phyloP scores from a whole-genome alignment of 495 filamentous ascomycete genomes.

The Penicillium roqueforti region DNA sequence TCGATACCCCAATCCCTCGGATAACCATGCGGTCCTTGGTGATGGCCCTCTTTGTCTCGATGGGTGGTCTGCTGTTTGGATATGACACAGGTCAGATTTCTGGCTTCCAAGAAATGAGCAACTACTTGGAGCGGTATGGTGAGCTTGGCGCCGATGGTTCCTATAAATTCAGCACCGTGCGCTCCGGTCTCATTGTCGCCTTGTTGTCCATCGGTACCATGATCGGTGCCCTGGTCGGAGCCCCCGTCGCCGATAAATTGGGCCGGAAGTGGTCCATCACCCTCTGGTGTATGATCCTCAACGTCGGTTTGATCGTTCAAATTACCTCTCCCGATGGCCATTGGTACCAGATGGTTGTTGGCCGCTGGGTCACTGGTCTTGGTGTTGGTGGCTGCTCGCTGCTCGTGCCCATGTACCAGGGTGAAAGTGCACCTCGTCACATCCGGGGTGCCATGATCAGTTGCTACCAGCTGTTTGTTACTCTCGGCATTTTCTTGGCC shows the following conservation, averaged over 20 bases:
- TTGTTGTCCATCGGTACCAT: constrained; percentile 63
- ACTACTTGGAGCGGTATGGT: constrained; percentile 46
- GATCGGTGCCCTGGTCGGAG: constrained; percentile 59
- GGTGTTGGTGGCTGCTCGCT: constrained; percentile 69
- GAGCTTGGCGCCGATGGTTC: constrained; percentile 21
- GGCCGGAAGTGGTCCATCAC: constrained; percentile 53
- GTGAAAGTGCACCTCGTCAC: constrained; percentile 61
- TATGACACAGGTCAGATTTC: constrained; percentile 52
- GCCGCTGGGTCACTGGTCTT: constrained; percentile 58
- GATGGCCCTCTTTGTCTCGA: constrained; percentile 55
- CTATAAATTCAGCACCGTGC: constrained; percentile 46
- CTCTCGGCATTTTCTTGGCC: constrained; percentile 76
- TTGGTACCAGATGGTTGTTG: constrained; percentile 54
- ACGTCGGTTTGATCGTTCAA: constrained; percentile 63
- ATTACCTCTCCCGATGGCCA: constrained; percentile 50
- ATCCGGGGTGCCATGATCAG: constrained; percentile 64
- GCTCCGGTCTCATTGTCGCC: constrained; percentile 52
- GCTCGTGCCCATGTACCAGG: constrained; percentile 69
- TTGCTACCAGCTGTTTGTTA: constrained; percentile 85
- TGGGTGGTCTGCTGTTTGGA: constrained; percentile 64
- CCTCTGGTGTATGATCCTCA: constrained; percentile 57
- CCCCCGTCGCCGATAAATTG: constrained; percentile 47
- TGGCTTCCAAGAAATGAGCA: constrained; percentile 58
- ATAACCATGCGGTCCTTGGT: constrained; percentile 44
- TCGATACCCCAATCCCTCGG: constrained; percentile 40